Base-by-base conservation (phyloP, 768 basidiomycete species). In the Daedaleopsis nitida region DNA sequence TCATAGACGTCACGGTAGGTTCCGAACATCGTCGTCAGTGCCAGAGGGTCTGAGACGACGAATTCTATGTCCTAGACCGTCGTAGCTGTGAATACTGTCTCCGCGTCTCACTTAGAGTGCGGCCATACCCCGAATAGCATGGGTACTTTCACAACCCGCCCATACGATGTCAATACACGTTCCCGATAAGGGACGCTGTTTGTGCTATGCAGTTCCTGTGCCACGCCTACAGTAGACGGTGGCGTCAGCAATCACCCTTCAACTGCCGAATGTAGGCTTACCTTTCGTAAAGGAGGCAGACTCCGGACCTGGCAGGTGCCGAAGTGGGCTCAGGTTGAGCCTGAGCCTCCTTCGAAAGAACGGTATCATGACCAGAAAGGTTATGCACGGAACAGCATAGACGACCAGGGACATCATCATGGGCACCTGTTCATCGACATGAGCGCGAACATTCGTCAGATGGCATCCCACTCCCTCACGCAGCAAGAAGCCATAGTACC, bases 101-200 rank as follows among this genome's bases (percentile, higher is more conserved):
- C 12, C 14, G 11, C 51, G 35, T 10, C 7, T 14, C 34, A 35
- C 12, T 34, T 14, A 17, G 32, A 11, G 21, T 35, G 32, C n/a
- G 34, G 5, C 13, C 52, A 24, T 57, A 57, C 57, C 8, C 57
- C 57, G 19, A 57, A n/a, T 16, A 50, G 32, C 10, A 7, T 48
- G 9, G 47, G 57, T n/a, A 57, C 37, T 38, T 51, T 50, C 23
- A 57, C 24, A n/a, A 57, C 57, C 34, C 57, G 57, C 16, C 57
- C 57, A n/a, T 57, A 57, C 47, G 37, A 19, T 4, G 57, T 50
- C 17, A 57, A 49, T 2, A 57, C 38, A 7, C 19, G 37, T 19
- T 57, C 57, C 3, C 57, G 34, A 16, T 57, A 57, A 8, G 37
- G 35, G 14, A 57, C 49, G 8, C 48, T 48, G 32, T 50, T 32